Base-by-base conservation (phyloP, 441 rosid genomes). In the Bruguiera hainesii region DNA sequence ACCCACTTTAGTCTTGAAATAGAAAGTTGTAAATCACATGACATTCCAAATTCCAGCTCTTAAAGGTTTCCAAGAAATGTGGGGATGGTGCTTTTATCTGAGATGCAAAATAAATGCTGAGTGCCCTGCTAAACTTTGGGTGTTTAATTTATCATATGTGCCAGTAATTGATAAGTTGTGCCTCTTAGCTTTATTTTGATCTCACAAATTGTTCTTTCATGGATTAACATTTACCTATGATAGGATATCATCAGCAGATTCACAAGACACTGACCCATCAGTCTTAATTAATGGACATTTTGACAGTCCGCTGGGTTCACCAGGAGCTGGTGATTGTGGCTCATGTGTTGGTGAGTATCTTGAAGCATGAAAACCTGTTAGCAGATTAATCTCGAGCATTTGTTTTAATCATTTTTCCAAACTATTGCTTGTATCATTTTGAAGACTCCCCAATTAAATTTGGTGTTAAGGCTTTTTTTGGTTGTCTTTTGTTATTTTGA, bases 301-400 rank as follows among this genome's bases (percentile, higher is more conserved):
- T 78, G 99, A 96, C 66, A 82, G 97, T 71, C 87, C 98, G 29
- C 86, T 93, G 50, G 92, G 89, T 60, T 96, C 99, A 9, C 94
- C 96, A 18, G 99, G 99, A 71, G 99, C 99, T 76, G 97, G 93
- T 61, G 99, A 93, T 70, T 96, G 99, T 79, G 97, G 87, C 68
- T 87, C 99, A 65, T 93, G 99, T 75, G 98, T 93, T 74, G 99
- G 99, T 96, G 68, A 28, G 97, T 75, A 48, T 33, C 53, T 75
- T 67, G 76, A 50, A 52, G 48, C 63, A 57, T 58, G 63, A 52
- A 62, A 51, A 61, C 62, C 39, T 64, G 18, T 56, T 63, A 56
- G 58, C 49, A 28, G 62, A 63, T 65, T 61, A 51, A 55, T 25
- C 62, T 55, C 37, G 50, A 31, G 53, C 23, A 8, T 59, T 60